Evolutionary conservation across 495 filamentous ascomycete species (phyloP), one percentile per base, ranked within the genome.

Genomic region (Chlorociboria aeruginascens): DNA sequence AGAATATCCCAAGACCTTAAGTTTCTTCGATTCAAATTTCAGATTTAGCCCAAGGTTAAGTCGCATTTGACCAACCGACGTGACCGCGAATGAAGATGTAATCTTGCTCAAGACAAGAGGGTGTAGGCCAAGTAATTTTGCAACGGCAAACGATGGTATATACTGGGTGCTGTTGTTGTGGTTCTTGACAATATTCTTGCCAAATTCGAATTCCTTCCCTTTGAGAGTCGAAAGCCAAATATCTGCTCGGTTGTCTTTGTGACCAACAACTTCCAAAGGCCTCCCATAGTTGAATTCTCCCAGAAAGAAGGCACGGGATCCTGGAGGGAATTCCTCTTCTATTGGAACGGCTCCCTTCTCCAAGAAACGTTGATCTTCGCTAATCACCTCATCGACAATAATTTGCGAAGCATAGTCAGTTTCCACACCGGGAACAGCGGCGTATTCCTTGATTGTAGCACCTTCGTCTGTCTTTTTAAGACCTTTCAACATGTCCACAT

Each of bases 1-100:
- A 13, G 90, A 94, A 61, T 96, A 99, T 6, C 93, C 93, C 12
- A 97, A 71, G 6, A 99, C 93, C 64, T 99, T 99, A 46, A 87
- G 77, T 66, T 96, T 93, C 65, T 81, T 87, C 0, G 82, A 83
- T 62, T 99, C 90, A 48, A 97, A 97, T 61, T 99, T 99, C 49
- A 99, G 69, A 59, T 97, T 99, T 35, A 99, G 70, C 8, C 93
- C 93, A 11, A 99, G 69, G 56, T 99, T 97, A 35, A 93, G 74
- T 32, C 77, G 72, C 39, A 82, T 77, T 41, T 79, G 74, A 3
- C 85, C 86, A 17, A 83, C 75, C 3, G 90, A 81, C 37, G 78
- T 74, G 44, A 97, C 87, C 33, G 77, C 81, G 65, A 94, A 97
- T 0, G 89, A 85, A 0, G 90, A 92, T 0, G 92, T 97, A 50